These are phyloP conservation scores for Peniophora sp. DNA, from an alignment of 1,284 basidiomycete genomes.

Conservation along the genomic window DNA sequence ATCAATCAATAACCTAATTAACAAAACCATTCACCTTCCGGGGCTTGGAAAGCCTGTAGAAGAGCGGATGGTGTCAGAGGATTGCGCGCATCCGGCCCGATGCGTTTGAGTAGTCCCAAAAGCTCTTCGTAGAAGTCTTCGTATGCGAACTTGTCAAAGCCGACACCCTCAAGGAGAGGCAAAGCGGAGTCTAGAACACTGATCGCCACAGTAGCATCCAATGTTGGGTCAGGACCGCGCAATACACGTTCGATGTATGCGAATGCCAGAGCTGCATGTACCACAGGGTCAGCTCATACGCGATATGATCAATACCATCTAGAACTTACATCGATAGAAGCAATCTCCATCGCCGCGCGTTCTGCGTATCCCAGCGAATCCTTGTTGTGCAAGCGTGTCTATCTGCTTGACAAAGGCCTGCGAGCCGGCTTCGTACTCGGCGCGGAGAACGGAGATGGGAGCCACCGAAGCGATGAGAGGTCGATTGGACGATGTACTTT, in stretches of 20 bases:
- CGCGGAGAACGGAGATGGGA: conserved; percentile 13
- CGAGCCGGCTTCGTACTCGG: conserved; percentile 30
- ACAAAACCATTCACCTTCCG: conserved; percentile 33
- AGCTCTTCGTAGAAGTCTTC: conserved; percentile 52
- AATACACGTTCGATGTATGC: conserved; percentile 47
- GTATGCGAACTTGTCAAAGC: conserved; percentile 61
- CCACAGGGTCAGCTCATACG: neutral
- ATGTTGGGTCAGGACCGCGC: conserved; percentile 29
- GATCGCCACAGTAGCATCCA: conserved; percentile 44
- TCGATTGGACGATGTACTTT: conserved; percentile 2
- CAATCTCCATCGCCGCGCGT: conserved; percentile 52
- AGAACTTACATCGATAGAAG: conserved; percentile 48
- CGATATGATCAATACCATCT: neutral
- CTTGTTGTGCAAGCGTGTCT: conserved; percentile 26
- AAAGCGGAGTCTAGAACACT: conserved; percentile 46
- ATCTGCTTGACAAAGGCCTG: conserved; percentile 31
- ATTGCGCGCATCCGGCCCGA: conserved; percentile 29
- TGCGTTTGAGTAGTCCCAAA: conserved; percentile 30
- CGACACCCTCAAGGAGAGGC: conserved; percentile 46
- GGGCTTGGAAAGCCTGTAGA: conserved; percentile 46
- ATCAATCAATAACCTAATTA: conserved; percentile 2
- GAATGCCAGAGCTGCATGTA: conserved; percentile 44
- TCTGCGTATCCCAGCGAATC: conserved; percentile 37
- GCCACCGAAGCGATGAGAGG: conserved; percentile 11
- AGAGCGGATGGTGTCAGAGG: conserved; percentile 32